phyloP scores from a whole-genome alignment of 129 eudicot species.

The Flaveria robusta region DNA sequence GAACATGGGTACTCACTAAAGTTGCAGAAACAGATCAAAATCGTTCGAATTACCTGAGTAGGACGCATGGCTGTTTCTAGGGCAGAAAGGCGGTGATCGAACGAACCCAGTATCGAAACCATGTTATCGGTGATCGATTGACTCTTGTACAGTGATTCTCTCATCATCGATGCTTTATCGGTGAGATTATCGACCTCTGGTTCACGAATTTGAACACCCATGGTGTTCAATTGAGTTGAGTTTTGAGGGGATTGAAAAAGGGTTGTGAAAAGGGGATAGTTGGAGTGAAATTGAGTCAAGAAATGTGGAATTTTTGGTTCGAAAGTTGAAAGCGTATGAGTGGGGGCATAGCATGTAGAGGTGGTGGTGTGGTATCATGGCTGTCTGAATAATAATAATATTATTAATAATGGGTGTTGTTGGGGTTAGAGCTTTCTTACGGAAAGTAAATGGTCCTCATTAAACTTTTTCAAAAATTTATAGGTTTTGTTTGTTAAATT shows the following conservation, averaged over 20 bases:
- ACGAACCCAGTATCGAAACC: slow-evolving; percentile 81
- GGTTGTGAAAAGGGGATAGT: not conserved
- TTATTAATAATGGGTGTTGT: slow-evolving; percentile 25
- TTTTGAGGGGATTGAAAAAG: not conserved
- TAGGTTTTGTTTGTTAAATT: not conserved
- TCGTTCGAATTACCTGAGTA: slow-evolving; percentile 56
- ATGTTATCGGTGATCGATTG: slow-evolving; percentile 73
- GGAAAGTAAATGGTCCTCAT: slow-evolving; percentile 19
- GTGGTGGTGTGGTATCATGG: slow-evolving; percentile 39
- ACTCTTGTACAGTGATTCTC: slow-evolving; percentile 75
- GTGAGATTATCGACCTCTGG: slow-evolving; percentile 60
- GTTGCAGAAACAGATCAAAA: not conserved
- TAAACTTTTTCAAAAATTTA: not conserved
- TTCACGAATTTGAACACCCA: slow-evolving; percentile 50
- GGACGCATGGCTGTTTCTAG: slow-evolving; percentile 99
- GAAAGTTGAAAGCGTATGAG: slow-evolving; percentile 13
- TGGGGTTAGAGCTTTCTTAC: slow-evolving; percentile 33
- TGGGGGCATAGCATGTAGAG: slow-evolving; percentile 29
- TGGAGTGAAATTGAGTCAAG: slow-evolving; percentile 25
- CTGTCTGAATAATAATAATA: slow-evolving; percentile 17
- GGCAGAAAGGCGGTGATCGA: slow-evolving; percentile 91
- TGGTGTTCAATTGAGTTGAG: slow-evolving; percentile 5
- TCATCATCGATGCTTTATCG: slow-evolving; percentile 74
- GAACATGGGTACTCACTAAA: not conserved
- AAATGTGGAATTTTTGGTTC: not conserved